phyloP scores from a whole-genome alignment of 208 protist genomes.

The Acanthamoeba royreba region DNA sequence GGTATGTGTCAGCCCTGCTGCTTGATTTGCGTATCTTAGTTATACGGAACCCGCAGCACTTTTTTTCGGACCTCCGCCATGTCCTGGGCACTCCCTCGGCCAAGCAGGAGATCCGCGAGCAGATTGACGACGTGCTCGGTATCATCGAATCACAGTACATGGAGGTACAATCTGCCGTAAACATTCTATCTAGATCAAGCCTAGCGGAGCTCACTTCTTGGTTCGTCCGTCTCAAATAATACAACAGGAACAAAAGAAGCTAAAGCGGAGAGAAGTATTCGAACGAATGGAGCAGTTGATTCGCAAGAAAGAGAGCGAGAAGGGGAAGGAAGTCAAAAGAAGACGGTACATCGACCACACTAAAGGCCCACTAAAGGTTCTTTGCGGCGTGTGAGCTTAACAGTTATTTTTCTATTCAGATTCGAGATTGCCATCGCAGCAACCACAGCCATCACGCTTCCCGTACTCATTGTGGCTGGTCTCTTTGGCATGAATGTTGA shows the following conservation, averaged over 20 bases:
- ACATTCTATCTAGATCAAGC: neutral
- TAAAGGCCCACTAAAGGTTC: neutral
- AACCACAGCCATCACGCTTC: slow-evolving; percentile 2
- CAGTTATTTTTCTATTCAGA: neutral
- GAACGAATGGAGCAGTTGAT: neutral
- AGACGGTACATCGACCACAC: neutral
- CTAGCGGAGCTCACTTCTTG: neutral
- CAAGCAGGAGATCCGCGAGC: slow-evolving; percentile 35
- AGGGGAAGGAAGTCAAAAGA: neutral
- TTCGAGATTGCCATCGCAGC: slow-evolving; percentile 7
- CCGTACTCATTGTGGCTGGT: neutral
- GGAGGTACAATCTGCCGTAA: neutral
- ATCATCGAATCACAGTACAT: slow-evolving; percentile 26
- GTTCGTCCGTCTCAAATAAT: neutral
- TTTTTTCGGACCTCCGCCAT: slow-evolving; percentile 1
- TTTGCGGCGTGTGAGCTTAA: neutral
- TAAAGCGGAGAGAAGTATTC: slow-evolving; percentile 16
- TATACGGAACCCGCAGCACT: neutral
- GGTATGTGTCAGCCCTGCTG: neutral
- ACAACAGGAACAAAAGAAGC: slow-evolving; percentile 32
- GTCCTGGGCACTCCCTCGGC: neutral
- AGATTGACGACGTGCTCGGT: slow-evolving; percentile 33
- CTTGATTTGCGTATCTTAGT: neutral
- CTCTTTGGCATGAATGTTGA: slow-evolving; percentile 28
- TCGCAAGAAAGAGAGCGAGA: neutral